Base-by-base conservation (phyloP, 257 asterid genomes). In the Paraleonurus japonicus region DNA sequence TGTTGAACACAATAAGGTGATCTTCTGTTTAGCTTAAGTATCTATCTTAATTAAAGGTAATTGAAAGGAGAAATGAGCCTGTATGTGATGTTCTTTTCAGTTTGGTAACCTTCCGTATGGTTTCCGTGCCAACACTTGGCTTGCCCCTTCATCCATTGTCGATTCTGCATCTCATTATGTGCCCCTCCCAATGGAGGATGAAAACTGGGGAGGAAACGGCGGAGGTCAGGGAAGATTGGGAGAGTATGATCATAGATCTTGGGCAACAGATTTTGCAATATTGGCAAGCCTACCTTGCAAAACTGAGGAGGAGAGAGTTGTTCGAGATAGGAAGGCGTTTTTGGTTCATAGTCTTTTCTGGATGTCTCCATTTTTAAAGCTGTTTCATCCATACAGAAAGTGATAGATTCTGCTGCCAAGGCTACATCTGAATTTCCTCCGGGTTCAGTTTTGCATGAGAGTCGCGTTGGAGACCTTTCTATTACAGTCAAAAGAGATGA, bases 21-120 rank as follows among this genome's bases (percentile, higher is more conserved):
- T 27, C 7, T 72, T 73, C 37, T 41, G 45, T 79, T 78, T 70
- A 50, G 59, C 75, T 78, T 59, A 61, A 62, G 66, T n/a, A 47
- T 47, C 26, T 62, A 26, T 82, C 19, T 47, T 5, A 60, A 59
- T 47, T 65, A 33, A 33, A 48, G 67, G 63, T 69, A 64, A 58
- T 63, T 48, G 43, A 74, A 77, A 79, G 50, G 64, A 69, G 69
- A 83, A 77, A 73, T 79, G 71, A 81, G 75, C 71, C 61, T 15
- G 32, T 69, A 10, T 73, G 15, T 53, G 70, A 58, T 74, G 69
- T 72, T 61, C 30, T 72, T 76, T 84, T 77, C 96, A 95, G 99
- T 95, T 92, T 78, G 98, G 99, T 54, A 95, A 95, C 84, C 97
- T 95, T 69, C 99, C 99, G 50, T 95, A 83, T 80, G 98, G 97